phyloP scores from a whole-genome alignment of 352 stramenopile species.

The Hyaloperonospora brassicae region DNA sequence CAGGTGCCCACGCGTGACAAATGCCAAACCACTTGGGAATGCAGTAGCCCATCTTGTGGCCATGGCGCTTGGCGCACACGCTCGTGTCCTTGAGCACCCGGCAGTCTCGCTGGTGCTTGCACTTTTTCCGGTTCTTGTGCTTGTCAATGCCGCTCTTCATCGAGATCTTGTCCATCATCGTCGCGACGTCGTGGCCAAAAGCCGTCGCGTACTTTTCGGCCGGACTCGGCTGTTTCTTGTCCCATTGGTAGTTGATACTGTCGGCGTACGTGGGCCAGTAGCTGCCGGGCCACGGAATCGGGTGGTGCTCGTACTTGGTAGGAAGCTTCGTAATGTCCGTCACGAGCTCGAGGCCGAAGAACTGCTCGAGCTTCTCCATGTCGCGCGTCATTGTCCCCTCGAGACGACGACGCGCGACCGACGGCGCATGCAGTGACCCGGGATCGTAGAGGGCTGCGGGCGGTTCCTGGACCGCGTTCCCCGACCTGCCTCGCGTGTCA shows the following conservation, averaged over 20 bases:
- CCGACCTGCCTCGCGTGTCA: not conserved
- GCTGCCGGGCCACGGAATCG: constrained; percentile 54
- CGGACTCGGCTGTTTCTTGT: constrained; percentile 27
- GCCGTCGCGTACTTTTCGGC: constrained; percentile 45
- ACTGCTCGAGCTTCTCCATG: constrained; percentile 42
- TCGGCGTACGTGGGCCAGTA: constrained; percentile 63
- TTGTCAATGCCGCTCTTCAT: constrained; percentile 40
- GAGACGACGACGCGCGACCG: constrained; percentile 18
- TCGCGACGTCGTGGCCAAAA: constrained; percentile 35
- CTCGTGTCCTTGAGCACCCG: constrained; percentile 29
- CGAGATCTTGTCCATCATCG: constrained; percentile 44
- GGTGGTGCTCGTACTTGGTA: constrained; percentile 32
- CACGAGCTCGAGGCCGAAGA: constrained; percentile 38
- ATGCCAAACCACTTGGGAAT: constrained; percentile 57
- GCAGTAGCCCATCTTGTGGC: constrained; percentile 29
- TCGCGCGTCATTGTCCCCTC: constrained; percentile 36
- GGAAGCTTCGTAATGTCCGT: constrained; percentile 46
- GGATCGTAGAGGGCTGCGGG: constrained; percentile 7
- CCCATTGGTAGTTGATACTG: constrained; percentile 56
- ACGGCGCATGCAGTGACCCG: constrained; percentile 6
- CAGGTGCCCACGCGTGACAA: constrained; percentile 53
- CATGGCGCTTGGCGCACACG: constrained; percentile 34
- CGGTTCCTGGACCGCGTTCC: not conserved
- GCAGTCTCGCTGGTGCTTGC: constrained; percentile 28
- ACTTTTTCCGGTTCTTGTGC: constrained; percentile 22